These are phyloP conservation scores for Mycocentrospora acerina DNA, from an alignment of 2,329 filamentous ascomycete genomes.

Conservation along the genomic window DNA sequence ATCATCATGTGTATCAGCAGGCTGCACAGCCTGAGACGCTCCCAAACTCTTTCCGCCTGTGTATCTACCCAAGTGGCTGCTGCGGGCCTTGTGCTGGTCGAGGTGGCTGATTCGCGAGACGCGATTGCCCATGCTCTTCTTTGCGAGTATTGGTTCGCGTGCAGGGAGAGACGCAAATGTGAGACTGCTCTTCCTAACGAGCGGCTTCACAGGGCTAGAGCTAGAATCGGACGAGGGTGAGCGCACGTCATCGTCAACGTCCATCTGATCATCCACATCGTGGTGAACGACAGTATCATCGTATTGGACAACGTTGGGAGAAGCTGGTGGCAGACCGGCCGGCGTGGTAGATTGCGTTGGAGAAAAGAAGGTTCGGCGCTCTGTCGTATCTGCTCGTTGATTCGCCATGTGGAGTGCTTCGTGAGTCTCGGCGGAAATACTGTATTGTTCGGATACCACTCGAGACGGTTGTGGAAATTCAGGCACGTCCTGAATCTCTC, in stretches of 20 bases:
- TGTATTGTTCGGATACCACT: constrained; percentile 32
- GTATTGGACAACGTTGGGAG: constrained; percentile 19
- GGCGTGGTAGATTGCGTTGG: constrained; percentile 23
- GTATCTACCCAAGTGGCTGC: constrained; percentile 71
- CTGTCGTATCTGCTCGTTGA: constrained; percentile 19
- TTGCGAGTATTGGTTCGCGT: constrained; percentile 79
- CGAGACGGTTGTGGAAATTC: constrained; percentile 25
- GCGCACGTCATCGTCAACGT: constrained; percentile 55
- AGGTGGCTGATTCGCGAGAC: constrained; percentile 76
- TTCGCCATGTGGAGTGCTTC: constrained; percentile 32
- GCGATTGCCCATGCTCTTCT: constrained; percentile 76
- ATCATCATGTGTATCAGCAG: constrained; percentile 45
- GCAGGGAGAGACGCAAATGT: constrained; percentile 93
- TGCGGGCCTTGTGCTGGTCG: constrained; percentile 62
- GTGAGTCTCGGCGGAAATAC: constrained; percentile 35
- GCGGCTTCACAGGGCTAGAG: constrained; percentile 73
- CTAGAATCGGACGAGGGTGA: constrained; percentile 57
- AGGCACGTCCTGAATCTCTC: constrained; percentile 15
- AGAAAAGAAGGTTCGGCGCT: constrained; percentile 24
- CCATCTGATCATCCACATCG: constrained; percentile 43
- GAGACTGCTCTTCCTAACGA: constrained; percentile 89
- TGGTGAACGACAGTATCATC: constrained; percentile 36
- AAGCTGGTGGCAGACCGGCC: constrained; percentile 22
- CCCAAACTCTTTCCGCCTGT: constrained; percentile 71
- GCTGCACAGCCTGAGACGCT: constrained; percentile 38